Conservation (phyloP, 495 filamentous ascomycete species). For the Xylaria castorea region DNA sequence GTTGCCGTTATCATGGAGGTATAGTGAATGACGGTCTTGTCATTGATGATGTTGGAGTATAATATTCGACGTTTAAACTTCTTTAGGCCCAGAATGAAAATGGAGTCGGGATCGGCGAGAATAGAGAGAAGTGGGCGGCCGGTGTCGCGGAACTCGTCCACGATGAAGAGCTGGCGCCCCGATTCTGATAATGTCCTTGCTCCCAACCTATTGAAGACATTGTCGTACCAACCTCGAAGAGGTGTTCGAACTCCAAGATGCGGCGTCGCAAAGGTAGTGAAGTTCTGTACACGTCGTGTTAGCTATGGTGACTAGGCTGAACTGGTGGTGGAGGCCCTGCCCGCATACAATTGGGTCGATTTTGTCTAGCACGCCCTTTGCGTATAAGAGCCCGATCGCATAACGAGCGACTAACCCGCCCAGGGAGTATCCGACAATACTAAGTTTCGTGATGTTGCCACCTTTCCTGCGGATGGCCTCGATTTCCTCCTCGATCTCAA, state of each 20-base stretch:
- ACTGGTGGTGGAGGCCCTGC: background rate
- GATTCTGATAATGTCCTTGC: constrained; percentile 77
- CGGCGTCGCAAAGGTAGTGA: constrained; percentile 89
- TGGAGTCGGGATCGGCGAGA: constrained; percentile 80
- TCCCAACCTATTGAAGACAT: constrained; percentile 82
- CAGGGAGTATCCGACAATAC: constrained; percentile 87
- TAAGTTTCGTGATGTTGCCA: constrained; percentile 77
- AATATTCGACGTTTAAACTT: constrained; percentile 74
- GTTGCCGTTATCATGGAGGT: constrained; percentile 75
- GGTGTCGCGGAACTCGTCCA: constrained; percentile 84
- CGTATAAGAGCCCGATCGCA: constrained; percentile 82
- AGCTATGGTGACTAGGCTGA: constrained; percentile 10
- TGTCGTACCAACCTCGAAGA: constrained; percentile 66
- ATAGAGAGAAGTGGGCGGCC: constrained; percentile 78
- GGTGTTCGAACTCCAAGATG: constrained; percentile 88
- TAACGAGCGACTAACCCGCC: constrained; percentile 89
- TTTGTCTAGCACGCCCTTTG: constrained; percentile 77
- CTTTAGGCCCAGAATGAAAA: constrained; percentile 82
- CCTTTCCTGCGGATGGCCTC: constrained; percentile 69
- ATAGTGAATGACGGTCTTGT: constrained; percentile 80
- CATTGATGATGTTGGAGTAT: constrained; percentile 87
- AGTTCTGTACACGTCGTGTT: constrained; percentile 66
- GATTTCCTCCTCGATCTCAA: constrained; percentile 86
- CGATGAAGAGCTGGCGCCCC: constrained; percentile 84
- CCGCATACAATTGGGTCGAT: constrained; percentile 74